Percentiles rank a stretch among this genome's conserved stretches.
Evolutionary conservation across 129 eudicot genomes (phyloP).

Genomic region (Lonicera japonica): DNA sequence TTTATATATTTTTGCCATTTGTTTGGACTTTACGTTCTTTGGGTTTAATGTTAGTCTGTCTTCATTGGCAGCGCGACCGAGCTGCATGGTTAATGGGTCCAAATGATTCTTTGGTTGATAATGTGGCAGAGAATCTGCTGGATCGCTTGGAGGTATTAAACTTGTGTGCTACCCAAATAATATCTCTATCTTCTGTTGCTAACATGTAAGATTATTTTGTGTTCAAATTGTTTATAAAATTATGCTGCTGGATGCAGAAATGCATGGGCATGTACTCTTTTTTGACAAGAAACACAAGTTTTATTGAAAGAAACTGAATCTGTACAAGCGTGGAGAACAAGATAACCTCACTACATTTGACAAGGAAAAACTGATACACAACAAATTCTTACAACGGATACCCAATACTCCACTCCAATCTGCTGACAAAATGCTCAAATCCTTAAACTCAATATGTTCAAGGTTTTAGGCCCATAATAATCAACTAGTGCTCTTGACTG

Average conservation of each 20-base stretch:
- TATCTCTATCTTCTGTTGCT: background rate
- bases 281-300: too few relatives aligned
- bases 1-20: too few relatives aligned
- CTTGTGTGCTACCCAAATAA: conserved; percentile 3
- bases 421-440: too few relatives aligned
- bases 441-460: too few relatives aligned
- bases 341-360: too few relatives aligned
- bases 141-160: conserved; percentile 78
- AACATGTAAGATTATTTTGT: background rate
- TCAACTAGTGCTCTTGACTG: too few relatives aligned
- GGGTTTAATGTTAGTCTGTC: conserved; percentile 4
- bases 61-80: conserved; percentile 71
- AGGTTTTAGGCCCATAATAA: too few relatives aligned
- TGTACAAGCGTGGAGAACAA: too few relatives aligned
- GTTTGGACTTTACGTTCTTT: conserved; percentile 8
- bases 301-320: too few relatives aligned
- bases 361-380: too few relatives aligned
- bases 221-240: background rate
- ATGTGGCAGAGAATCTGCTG: conserved; percentile 85
- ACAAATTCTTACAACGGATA: too few relatives aligned
- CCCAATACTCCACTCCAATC: too few relatives aligned
- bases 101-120: conserved; percentile 69
- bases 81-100: conserved; percentile 88
- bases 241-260: background rate
- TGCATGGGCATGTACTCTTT: background rate